phyloP scores from a whole-genome alignment of 2,329 filamentous ascomycete genomes.

The Lachnellula hyalina region DNA sequence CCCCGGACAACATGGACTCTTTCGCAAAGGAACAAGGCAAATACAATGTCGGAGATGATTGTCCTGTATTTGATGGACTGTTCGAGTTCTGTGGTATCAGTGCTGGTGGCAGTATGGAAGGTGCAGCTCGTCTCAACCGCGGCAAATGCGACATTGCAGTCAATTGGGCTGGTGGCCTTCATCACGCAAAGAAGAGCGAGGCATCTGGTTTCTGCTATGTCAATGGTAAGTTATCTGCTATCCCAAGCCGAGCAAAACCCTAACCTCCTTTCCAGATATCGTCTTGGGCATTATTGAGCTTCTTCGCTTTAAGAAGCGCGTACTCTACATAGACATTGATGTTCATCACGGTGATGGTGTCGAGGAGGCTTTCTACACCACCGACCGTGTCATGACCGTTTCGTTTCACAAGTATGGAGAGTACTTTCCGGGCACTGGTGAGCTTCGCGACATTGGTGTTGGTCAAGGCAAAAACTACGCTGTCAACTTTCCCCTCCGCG shows the following conservation, averaged over 20 bases:
- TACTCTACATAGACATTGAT: constrained; percentile 97
- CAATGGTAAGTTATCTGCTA: constrained; percentile 61
- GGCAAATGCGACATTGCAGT: constrained; percentile 94
- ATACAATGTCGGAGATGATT: constrained; percentile 95
- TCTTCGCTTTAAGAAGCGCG: constrained; percentile 81
- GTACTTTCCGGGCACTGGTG: constrained; percentile 91
- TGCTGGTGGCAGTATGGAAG: constrained; percentile 89
- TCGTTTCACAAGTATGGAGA: constrained; percentile 97
- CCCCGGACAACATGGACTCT: constrained; percentile 96
- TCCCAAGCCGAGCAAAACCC: constrained; percentile 1
- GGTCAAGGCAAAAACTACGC: constrained; percentile 86
- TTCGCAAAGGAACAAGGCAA: constrained; percentile 86
- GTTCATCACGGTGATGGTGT: constrained; percentile 92
- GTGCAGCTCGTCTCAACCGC: constrained; percentile 82
- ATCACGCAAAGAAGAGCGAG: constrained; percentile 96
- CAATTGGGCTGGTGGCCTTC: constrained; percentile 95
- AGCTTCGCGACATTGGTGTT: constrained; percentile 78
- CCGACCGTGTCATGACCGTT: constrained; percentile 86
- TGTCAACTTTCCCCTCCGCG: constrained; percentile 85
- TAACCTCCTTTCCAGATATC: constrained; percentile 65
- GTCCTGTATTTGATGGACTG: constrained; percentile 95
- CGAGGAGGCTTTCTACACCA: constrained; percentile 89
- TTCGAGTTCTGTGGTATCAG: constrained; percentile 96
- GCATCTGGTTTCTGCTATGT: constrained; percentile 98
- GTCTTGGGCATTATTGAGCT: constrained; percentile 93